Evolutionary conservation across 1,139 yeast genomes (phyloP), one percentile per base, ranked within the genome.

Genomic region (Diutina catenulata): DNA sequence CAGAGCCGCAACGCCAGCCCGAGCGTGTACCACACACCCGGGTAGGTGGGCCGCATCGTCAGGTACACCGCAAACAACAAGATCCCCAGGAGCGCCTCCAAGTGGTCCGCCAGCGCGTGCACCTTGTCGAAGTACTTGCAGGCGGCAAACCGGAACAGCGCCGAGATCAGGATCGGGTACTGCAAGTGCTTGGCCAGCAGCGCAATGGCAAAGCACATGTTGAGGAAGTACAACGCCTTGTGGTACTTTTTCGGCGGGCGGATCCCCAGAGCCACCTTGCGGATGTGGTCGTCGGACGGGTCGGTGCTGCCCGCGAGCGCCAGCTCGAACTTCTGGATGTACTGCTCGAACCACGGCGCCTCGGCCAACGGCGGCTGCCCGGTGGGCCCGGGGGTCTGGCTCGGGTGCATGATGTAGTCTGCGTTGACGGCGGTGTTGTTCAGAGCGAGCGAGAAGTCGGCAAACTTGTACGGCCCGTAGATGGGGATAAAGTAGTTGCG

Each of bases 1-100:
- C 93, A 79, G 39, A 84, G 57, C 41, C 95, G 65, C 38, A 84
- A 56, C 0, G 91, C 91, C 5, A 84, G 74, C 0, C 95, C 95
- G 43, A 84, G 62, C 1, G 83, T 75, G 50, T 84, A 84, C 96
- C 96, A 87, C n/a, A 84, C 84, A 2, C 95, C 93, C 0, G 95
- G 95, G 4, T 76, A 74, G 1, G 81, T 73, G 0, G 88, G 87
- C 44, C 86, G 62, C 87, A 80, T 67, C 19, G 74, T 68, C 2
- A 94, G 76, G 51, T 81, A 87, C 4, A 78, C 53, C 0, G 93
- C 75, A 32, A 80, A 59, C 18, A 84, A 59, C 23, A 87, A 53
- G 14, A 83, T 62, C 0, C 88, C 91, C 50, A 82, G 88, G 3
- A 87, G 57, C 1, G 82, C 68, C 48, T 81, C 93, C 36, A 84